phyloP scores from a whole-genome alignment of 257 asterid species.

The Perilla frutescens region DNA sequence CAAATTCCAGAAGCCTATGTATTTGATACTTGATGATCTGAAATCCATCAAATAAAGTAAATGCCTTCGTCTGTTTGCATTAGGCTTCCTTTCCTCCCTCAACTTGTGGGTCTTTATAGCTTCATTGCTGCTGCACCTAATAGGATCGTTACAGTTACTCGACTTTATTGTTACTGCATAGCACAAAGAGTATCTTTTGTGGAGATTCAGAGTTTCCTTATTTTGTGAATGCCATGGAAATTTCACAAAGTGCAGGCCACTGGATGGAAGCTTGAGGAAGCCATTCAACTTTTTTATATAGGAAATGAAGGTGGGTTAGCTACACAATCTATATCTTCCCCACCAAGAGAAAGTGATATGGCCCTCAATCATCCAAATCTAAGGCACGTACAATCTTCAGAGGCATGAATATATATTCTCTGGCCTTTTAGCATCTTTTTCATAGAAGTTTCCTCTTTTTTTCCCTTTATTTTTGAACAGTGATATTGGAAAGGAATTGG shows the following conservation, averaged over 20 bases:
- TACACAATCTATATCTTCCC: constrained; percentile 44
- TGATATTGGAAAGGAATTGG: constrained; percentile 48
- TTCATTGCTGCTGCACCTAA: no score
- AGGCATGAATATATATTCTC: constrained; percentile 20
- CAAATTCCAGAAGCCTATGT: no score
- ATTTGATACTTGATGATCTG: no score
- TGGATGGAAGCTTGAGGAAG: constrained; percentile 96
- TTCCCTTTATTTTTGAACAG: constrained; percentile 42
- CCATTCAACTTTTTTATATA: constrained; percentile 86
- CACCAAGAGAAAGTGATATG: constrained; percentile 52
- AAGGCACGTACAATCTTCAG: constrained; percentile 52
- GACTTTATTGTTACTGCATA: neutral
- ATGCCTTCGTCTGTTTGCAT: no score
- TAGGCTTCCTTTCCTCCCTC: no score
- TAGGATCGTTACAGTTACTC: no score
- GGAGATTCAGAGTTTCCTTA: constrained; percentile 10
- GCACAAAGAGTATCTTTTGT: neutral
- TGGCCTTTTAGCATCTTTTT: constrained; percentile 20
- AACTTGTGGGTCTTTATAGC: no score
- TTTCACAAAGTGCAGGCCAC: constrained; percentile 66
- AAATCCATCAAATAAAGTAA: no score
- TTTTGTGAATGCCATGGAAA: constrained; percentile 20
- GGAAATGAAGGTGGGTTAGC: constrained; percentile 73
- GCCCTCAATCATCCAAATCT: constrained; percentile 50
- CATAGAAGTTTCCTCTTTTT: neutral